A percentile compares a stretch with the other conserved stretches of the same genome.
These are phyloP conservation scores for Erigeron canadensis DNA, from an alignment of 129 eudicot genomes.

Conservation along the genomic window DNA sequence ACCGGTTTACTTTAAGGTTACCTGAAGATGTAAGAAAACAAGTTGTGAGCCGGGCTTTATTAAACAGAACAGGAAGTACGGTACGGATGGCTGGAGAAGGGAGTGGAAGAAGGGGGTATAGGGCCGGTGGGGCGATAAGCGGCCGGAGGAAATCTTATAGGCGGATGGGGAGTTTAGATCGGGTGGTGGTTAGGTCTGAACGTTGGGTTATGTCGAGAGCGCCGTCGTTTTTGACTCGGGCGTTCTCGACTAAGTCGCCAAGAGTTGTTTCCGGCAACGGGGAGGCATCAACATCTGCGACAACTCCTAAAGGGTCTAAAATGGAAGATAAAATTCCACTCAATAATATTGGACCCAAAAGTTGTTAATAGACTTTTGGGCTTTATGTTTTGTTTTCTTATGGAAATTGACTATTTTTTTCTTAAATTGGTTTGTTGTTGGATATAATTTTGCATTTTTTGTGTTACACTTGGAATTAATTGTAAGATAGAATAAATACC, in stretches of 20 bases:
- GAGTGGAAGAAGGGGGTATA: slow-evolving; percentile 43
- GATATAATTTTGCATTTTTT: slow-evolving; percentile 4
- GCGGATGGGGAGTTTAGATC: slow-evolving; percentile 40
- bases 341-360: slow-evolving; percentile 44
- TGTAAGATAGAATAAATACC: not conserved
- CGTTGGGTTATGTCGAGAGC: slow-evolving; percentile 37
- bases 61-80: slow-evolving; percentile 25
- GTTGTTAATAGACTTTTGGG: slow-evolving; percentile 30
- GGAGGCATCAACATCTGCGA: slow-evolving; percentile 44
- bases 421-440: not conserved
- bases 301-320: slow-evolving; percentile 31
- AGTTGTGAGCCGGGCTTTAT: slow-evolving; percentile 39
- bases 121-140: slow-evolving; percentile 33
- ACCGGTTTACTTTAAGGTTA: slow-evolving; percentile 58
- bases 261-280: slow-evolving; percentile 46
- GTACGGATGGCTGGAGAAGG: slow-evolving; percentile 35
- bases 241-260: slow-evolving; percentile 30
- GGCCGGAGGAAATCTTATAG: slow-evolving; percentile 25
- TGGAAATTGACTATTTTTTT: not conserved
- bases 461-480: not conserved
- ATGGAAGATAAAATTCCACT: slow-evolving; percentile 42
- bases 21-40: slow-evolving; percentile 47
- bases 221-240: slow-evolving; percentile 41
- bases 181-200: slow-evolving; percentile 33
- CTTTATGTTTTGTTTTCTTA: not conserved